These are phyloP conservation scores for Cyberlindnera misumaiensis DNA, from an alignment of 805 yeast genomes.

Conservation along the genomic window DNA sequence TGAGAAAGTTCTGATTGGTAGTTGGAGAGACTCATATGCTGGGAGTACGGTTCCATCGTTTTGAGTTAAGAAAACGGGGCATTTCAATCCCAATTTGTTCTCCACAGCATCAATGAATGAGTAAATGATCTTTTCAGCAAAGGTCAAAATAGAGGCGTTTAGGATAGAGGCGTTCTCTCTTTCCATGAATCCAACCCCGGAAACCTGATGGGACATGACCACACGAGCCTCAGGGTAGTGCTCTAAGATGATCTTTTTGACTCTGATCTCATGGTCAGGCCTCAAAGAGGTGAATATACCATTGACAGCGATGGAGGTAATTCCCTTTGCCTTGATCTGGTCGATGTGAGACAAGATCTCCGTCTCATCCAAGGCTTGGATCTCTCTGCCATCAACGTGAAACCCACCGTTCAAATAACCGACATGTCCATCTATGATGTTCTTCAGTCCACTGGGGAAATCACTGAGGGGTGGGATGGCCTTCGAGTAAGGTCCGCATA, in stretches of 20 bases:
- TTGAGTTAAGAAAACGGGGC: slow-evolving; percentile 38
- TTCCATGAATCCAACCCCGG: slow-evolving; percentile 39
- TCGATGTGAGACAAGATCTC: slow-evolving; percentile 24
- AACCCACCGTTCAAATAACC: slow-evolving; percentile 34
- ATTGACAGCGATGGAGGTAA: slow-evolving; percentile 32
- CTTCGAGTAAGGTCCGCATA: slow-evolving; percentile 36
- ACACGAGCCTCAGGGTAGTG: slow-evolving; percentile 30
- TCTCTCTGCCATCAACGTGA: slow-evolving; percentile 34
- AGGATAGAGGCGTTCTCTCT: slow-evolving; percentile 42
- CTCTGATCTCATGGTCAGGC: slow-evolving; percentile 30
- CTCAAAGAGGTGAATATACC: slow-evolving; percentile 35
- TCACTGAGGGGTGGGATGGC: slow-evolving; percentile 35
- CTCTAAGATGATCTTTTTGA: slow-evolving; percentile 25
- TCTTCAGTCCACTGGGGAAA: slow-evolving; percentile 32
- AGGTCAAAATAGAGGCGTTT: slow-evolving; percentile 36
- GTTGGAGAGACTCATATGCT: slow-evolving; percentile 30
- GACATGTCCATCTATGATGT: slow-evolving; percentile 29
- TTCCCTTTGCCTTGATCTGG: slow-evolving; percentile 26
- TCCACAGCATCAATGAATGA: slow-evolving; percentile 33
- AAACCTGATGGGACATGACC: slow-evolving; percentile 33
- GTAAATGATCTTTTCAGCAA: slow-evolving; percentile 35
- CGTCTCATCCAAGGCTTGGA: slow-evolving; percentile 27
- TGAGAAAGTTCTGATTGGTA: slow-evolving; percentile 41
- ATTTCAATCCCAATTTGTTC: slow-evolving; percentile 26
- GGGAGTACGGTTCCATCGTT: slow-evolving; percentile 43